Evolutionary conservation across 768 basidiomycete species (phyloP).

Genomic region (Amyloporia xantha): DNA sequence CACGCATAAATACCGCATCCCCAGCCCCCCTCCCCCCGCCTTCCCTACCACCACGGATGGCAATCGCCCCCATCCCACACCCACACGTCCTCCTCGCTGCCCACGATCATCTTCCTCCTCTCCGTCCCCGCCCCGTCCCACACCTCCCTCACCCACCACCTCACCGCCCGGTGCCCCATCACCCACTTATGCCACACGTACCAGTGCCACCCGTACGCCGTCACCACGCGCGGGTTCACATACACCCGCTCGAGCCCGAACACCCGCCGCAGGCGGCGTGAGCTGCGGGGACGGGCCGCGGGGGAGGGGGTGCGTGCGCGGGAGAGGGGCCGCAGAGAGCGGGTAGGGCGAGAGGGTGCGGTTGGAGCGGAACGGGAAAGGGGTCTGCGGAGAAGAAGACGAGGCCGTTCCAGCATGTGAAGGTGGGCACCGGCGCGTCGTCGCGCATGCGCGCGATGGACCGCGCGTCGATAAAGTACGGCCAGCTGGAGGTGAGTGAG

Average conservation of each 20-base stretch:
- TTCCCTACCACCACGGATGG: constrained; percentile 23
- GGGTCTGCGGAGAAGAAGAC: constrained; percentile 35
- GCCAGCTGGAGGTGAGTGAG: constrained; percentile 34
- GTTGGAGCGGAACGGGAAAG: constrained; percentile 31
- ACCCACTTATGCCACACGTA: constrained; percentile 24
- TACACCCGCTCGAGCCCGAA: constrained; percentile 31
- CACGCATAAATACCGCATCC: background rate
- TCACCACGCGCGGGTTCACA: constrained; percentile 34
- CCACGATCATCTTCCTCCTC: constrained; percentile 30
- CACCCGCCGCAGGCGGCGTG: constrained; percentile 30
- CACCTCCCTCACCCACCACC: constrained; percentile 35
- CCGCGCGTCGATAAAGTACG: constrained; percentile 35
- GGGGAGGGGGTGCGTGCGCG: constrained; percentile 23
- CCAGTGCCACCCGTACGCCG: constrained; percentile 28
- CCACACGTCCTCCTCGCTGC: constrained; percentile 25
- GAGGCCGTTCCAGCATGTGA: constrained; percentile 43
- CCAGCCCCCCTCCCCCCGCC: background rate
- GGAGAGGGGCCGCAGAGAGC: constrained; percentile 22
- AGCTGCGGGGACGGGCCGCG: constrained; percentile 21
- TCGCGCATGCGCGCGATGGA: constrained; percentile 28
- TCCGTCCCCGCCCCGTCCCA: constrained; percentile 34
- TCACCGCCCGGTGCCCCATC: constrained; percentile 31
- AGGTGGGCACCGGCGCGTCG: constrained; percentile 37
- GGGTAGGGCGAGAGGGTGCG: constrained; percentile 28
- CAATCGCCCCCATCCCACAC: constrained; percentile 32